A percentile compares a stretch with the other conserved stretches of the same genome.
Conservation (phyloP, 129 eudicot species). For the Calendula officinalis region DNA sequence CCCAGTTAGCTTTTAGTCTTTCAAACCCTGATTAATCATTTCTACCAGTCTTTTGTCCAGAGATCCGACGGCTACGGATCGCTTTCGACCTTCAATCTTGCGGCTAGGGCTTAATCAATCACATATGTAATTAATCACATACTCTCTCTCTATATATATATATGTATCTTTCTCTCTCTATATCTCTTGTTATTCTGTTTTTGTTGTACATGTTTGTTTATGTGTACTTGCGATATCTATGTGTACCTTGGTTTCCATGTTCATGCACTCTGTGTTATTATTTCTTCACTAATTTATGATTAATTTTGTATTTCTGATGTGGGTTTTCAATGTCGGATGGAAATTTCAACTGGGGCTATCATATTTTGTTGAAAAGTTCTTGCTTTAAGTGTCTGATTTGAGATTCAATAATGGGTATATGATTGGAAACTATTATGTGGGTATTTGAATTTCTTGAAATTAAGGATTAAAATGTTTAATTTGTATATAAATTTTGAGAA, state of each 20-base stretch:
- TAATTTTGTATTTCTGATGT: conserved; percentile 18
- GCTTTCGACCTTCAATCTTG: conserved; percentile 33
- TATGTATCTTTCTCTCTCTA: conserved; percentile 15
- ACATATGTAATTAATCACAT: conserved; percentile 22
- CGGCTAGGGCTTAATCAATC: conserved; percentile 35
- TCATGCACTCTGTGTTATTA: conserved; percentile 40
- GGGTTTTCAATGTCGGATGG: conserved; percentile 17
- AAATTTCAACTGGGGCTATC: conserved; percentile 19
- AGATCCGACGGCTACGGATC: conserved; percentile 53
- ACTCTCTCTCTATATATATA: conserved; percentile 9
- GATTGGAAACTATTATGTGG: conserved; percentile 18
- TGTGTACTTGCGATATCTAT: conserved; percentile 28
- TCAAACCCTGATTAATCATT: conserved; percentile 25
- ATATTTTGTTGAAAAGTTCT: conserved; percentile 7
- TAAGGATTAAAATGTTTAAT: background rate
- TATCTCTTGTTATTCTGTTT: conserved; percentile 21
- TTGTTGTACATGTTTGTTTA: conserved; percentile 19
- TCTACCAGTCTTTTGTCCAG: conserved; percentile 3
- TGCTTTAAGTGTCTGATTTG: conserved; percentile 28
- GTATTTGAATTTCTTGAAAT: conserved; percentile 5
- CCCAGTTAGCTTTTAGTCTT: conserved; percentile 13
- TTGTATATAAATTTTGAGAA: background rate
- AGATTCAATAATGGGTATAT: conserved; percentile 1
- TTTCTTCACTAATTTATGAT: conserved; percentile 4
- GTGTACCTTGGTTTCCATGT: conserved; percentile 38